Conservation (phyloP, 208 protist genomes). For the Crithidia fasciculata region DNA sequence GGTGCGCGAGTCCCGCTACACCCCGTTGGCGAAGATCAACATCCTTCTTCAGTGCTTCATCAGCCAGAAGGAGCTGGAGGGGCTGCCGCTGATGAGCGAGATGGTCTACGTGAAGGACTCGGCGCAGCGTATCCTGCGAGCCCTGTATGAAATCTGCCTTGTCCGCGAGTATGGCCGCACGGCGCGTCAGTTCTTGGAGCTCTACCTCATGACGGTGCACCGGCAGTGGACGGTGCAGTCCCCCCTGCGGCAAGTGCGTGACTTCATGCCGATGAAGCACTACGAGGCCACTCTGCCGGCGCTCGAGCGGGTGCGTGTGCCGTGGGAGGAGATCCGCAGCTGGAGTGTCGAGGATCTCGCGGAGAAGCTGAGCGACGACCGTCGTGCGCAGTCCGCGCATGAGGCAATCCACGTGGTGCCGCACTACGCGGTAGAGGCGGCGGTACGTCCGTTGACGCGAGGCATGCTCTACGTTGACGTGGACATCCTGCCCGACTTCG, state of each 20-base stretch:
- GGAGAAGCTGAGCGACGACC: conserved; percentile 89
- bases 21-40: conserved; percentile 98
- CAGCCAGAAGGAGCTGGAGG: conserved; percentile 96
- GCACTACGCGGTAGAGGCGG: conserved; percentile 90
- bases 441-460: conserved; percentile 96
- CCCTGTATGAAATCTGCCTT: conserved; percentile 97
- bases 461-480: conserved; percentile 96
- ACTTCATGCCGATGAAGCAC: conserved; percentile 77
- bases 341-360: conserved; percentile 94
- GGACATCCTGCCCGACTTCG: conserved; percentile 96
- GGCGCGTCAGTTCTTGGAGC: conserved; percentile 88
- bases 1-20: conserved; percentile 96
- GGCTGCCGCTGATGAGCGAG: conserved; percentile 98
- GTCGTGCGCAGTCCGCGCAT: conserved; percentile 87
- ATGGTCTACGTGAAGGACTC: conserved; percentile 99
- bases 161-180: conserved; percentile 96
- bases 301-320: conserved; percentile 96
- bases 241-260: conserved; percentile 90
- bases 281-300: conserved; percentile 89
- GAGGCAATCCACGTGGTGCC: conserved; percentile 96
- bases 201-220: conserved; percentile 95
- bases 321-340: conserved; percentile 95
- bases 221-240: conserved; percentile 97
- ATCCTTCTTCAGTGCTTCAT: conserved; percentile 99
- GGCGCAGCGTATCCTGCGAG: conserved; percentile 90